Base-by-base conservation (phyloP, 225 moss, liverwort and hornwort genomes). In the Pleurozium schreberi region DNA sequence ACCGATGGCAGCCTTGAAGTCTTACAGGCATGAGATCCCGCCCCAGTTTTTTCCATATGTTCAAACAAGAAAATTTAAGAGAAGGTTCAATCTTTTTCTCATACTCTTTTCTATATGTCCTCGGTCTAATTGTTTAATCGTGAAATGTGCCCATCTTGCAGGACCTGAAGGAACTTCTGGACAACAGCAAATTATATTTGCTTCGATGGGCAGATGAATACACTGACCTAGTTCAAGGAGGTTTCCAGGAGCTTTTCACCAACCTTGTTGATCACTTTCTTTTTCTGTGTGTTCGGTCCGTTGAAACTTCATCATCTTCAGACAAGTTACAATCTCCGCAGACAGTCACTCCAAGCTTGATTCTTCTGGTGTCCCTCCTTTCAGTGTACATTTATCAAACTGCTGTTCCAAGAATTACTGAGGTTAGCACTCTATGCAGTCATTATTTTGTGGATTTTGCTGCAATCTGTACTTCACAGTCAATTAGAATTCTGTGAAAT, bases 371-470 rank as follows among this genome's bases (percentile, higher is more conserved):
- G 91, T 96, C 99, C 31, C 95, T 97, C 81, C 95, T 99, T 86
- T 96, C 96, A 71, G 96, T 99, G 83, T 96, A 99, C 90, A 95
- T 97, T 73, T 93, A 99, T 89, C 96, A 99, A 92, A 96, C 96
- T 86, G 99, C 99, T 85, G 94, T 99, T 90, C 97, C 99, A 84
- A 94, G 96, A 90, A 96, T 99, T 63, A 99, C 99, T 66, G 99
- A 99, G 96, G 98, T 98, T 92, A 42, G 70, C 85, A 83, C 55
- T 80, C 40, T 49, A 23, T 38, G 40, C 59, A 62, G 63, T 91
- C 73, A 73, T 40, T 68, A 71, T 85, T 81, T 78, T 87, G 66
- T 83, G 87, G 61, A 75, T 84, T 85, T 89, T 70, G 62, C 84
- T 62, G 83, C 69, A 80, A 50, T 49, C 34, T 87, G 65, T 58